Conservation (phyloP, 306 rosid genomes). For the Carpinus fangiana region DNA sequence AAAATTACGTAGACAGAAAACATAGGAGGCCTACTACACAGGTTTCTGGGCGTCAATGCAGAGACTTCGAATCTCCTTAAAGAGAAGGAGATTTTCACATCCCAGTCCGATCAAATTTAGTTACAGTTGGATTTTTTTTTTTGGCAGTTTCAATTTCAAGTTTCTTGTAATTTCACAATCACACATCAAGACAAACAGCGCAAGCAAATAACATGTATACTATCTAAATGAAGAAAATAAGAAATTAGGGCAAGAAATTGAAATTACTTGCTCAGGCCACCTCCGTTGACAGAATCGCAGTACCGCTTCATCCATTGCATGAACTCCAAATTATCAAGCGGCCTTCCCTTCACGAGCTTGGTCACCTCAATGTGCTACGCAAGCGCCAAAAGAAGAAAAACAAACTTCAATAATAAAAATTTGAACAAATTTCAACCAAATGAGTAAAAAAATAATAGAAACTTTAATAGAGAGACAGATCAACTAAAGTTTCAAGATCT, state of each 20-base stretch:
- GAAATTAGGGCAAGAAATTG: background rate
- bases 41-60: background rate
- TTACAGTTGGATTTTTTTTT: background rate
- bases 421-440: background rate
- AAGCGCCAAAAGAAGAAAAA: background rate
- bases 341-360: constrained; percentile 92
- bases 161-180: background rate
- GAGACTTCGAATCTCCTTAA: background rate
- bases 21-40: background rate
- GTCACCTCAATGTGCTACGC: constrained; percentile 79
- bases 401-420: background rate
- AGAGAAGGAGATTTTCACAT: background rate
- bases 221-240: background rate
- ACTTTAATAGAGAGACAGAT: background rate
- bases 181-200: background rate
- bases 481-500: background rate
- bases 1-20: background rate
- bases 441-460: background rate
- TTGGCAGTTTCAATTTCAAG: background rate
- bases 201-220: background rate
- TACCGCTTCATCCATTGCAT: constrained; percentile 98
- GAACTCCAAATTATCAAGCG: constrained; percentile 90
- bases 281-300: constrained; percentile 79
- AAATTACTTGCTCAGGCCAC: constrained; percentile 45
- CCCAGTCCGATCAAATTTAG: background rate